phyloP scores from a whole-genome alignment of 176 grass and related monocot species.

The Musa acuminata region DNA sequence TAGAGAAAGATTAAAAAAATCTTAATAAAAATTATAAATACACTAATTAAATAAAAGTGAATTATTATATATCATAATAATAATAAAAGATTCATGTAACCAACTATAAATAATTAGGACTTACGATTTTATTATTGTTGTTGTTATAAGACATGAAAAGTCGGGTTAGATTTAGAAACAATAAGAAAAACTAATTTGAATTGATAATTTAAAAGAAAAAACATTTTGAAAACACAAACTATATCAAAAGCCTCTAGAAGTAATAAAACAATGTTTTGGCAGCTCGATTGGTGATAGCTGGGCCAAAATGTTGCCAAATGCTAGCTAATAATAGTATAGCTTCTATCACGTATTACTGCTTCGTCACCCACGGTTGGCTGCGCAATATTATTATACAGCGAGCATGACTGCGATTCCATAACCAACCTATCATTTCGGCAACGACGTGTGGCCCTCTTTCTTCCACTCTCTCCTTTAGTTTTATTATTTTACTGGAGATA shows the following conservation, averaged over 20 bases:
- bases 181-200: too few relatives aligned
- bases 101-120: too few relatives aligned
- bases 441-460: conserved; percentile 9
- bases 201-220: too few relatives aligned
- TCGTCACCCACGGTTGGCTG: neutral
- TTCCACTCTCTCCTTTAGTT: neutral
- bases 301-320: too few relatives aligned
- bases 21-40: too few relatives aligned
- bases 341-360: conserved; percentile 2
- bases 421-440: conserved; percentile 1
- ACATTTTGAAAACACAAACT: neutral
- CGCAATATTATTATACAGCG: neutral
- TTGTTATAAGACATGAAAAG: too few relatives aligned
- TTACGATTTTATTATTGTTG: too few relatives aligned
- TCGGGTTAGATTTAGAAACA: too few relatives aligned
- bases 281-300: neutral
- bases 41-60: too few relatives aligned
- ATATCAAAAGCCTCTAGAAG: neutral
- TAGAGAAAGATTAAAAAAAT: too few relatives aligned
- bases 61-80: too few relatives aligned
- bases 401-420: neutral
- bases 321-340: neutral
- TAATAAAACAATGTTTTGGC: neutral
- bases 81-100: too few relatives aligned
- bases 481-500: neutral